Evolutionary conservation across 139 green algal species (phyloP).

Genomic region (Chlamydomonas incerta): DNA sequence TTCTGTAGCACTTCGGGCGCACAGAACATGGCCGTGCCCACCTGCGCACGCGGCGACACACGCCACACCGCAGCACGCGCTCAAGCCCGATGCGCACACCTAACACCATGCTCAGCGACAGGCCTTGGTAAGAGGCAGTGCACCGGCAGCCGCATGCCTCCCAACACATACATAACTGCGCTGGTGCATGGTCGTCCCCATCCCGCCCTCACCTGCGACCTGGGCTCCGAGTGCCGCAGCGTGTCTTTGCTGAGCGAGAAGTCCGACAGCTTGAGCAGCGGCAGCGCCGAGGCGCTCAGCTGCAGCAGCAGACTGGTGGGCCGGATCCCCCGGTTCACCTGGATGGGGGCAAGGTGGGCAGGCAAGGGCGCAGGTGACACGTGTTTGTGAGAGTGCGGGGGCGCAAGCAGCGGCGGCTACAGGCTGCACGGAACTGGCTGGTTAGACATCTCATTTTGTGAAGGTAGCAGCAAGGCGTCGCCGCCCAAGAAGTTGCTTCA

Average conservation of each 20-base stretch:
- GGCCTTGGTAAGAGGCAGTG: too few relatives aligned
- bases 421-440: too few relatives aligned
- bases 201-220: conserved; percentile 46
- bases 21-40: conserved; percentile 69
- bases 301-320: conserved; percentile 85
- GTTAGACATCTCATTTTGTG: too few relatives aligned
- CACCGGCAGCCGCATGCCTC: too few relatives aligned
- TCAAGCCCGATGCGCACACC: too few relatives aligned
- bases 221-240: conserved; percentile 51
- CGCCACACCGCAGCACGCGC: too few relatives aligned
- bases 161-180: too few relatives aligned
- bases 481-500: background rate
- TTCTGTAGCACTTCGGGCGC: conserved; percentile 74
- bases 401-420: background rate
- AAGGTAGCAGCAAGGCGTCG: too few relatives aligned
- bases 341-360: background rate
- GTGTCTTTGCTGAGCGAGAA: conserved; percentile 79
- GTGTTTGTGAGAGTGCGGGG: background rate
- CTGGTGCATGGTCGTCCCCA: too few relatives aligned
- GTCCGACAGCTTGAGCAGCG: conserved; percentile 83
- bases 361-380: background rate
- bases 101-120: too few relatives aligned
- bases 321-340: conserved; percentile 75
- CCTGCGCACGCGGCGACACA: too few relatives aligned
- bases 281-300: conserved; percentile 69